Evolutionary conservation across 23 red algal species (phyloP), one percentile per base, ranked within the genome.

Genomic region (Gracilaria domingensis): DNA sequence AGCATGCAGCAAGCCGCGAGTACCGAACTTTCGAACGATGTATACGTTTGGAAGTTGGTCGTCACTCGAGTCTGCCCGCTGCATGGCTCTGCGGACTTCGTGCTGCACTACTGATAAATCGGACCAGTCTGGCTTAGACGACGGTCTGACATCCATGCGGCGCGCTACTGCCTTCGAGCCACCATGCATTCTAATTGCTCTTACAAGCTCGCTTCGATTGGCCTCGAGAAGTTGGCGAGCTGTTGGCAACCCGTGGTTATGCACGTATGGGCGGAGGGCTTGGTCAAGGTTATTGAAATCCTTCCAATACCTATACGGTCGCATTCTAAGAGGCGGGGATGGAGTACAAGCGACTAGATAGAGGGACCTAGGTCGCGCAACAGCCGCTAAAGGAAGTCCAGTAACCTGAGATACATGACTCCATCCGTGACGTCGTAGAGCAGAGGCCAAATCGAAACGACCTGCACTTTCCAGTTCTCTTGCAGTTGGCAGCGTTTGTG

Each of bases 361-460:
- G 48, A 73, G 58, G 21, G 61, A 51, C 1, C 64, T 28, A 6
- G 82, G 82, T 51, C 59, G 24, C 20, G 65, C 82, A 1, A 73
- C 49, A 13, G 82, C 67, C 18, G 57, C 42, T 21, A 85, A 49
- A 44, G 25, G 57, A 32, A 85, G n/a, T 18, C 81, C 81, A 39
- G 60, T 49, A 0, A 21, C 57, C 8, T 33, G 8, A 20, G 81
- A 49, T 23, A 85, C 23, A 32, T 69, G 16, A 12, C 28, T 30
- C 81, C 81, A 85, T 25, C 81, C 81, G 35, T 85, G 60, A 35
- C 81, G 57, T 37, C 81, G 81, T 28, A 85, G 45, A 20, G 58
- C 81, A 25, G 47, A 53, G 29, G 58, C 81, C 42, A 85, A 67
- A 50, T 85, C 81, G 29, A 9, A 47, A 14, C 81, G 81, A 42